A percentile compares a stretch with the other conserved stretches of the same genome.
phyloP scores from a whole-genome alignment of 768 basidiomycete species.

The Termitomyces sp. region DNA sequence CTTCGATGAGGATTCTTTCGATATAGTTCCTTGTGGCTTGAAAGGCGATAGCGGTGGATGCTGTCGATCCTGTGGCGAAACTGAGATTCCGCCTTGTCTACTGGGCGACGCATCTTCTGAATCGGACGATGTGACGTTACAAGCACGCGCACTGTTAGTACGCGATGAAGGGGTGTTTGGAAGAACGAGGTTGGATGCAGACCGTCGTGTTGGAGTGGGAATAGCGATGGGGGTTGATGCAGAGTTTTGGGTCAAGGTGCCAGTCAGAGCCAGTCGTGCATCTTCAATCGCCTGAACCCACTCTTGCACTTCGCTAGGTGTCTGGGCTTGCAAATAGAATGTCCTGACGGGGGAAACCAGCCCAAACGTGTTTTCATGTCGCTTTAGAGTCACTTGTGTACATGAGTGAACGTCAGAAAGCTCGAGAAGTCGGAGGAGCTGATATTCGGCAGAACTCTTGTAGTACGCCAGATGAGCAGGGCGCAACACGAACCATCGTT shows the following conservation, averaged over 20 bases:
- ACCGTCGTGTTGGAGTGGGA: slow-evolving; percentile 27
- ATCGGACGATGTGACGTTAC: slow-evolving; percentile 68
- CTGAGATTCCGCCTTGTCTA: slow-evolving; percentile 34
- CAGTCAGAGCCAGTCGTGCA: slow-evolving; percentile 58
- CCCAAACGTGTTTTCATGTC: slow-evolving; percentile 84
- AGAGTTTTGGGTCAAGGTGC: slow-evolving; percentile 57
- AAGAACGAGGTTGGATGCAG: slow-evolving; percentile 22
- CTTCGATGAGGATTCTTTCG: slow-evolving; percentile 64
- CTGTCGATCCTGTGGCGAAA: slow-evolving; percentile 39
- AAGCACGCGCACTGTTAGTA: slow-evolving; percentile 32
- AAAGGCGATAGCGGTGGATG: slow-evolving; percentile 38
- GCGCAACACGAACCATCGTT: slow-evolving; percentile 95
- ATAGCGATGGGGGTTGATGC: slow-evolving; percentile 50
- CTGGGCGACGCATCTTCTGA: slow-evolving; percentile 65
- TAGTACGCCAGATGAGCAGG: slow-evolving; percentile 93
- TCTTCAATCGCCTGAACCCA: slow-evolving; percentile 87
- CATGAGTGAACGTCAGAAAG: slow-evolving; percentile 87
- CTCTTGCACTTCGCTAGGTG: slow-evolving; percentile 62
- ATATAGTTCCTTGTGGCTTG: slow-evolving; percentile 27
- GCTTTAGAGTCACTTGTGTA: slow-evolving; percentile 83
- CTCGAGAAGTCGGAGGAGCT: slow-evolving; percentile 84
- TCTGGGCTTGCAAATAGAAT: slow-evolving; percentile 83
- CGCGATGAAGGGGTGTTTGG: slow-evolving; percentile 46
- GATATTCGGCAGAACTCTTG: slow-evolving; percentile 93
- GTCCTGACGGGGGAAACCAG: slow-evolving; percentile 88